Conservation (phyloP, 1,284 basidiomycete genomes). For the Chondrostereum purpureum region DNA sequence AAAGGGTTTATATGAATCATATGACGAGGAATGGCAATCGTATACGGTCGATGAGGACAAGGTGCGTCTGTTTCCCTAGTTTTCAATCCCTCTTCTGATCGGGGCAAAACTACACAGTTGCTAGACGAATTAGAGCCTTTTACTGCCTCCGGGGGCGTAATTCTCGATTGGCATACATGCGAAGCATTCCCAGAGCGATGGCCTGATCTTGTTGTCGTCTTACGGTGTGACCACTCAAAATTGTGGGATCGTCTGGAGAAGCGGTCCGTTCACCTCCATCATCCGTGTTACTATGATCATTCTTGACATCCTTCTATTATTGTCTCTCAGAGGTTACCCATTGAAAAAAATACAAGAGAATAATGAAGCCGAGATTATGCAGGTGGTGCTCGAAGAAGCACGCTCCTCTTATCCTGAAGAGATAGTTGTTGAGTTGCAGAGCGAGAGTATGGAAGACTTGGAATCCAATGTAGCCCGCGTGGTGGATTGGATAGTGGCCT, state of each 20-base stretch:
- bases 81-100: background rate
- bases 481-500: conserved; percentile 78
- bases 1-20: conserved; percentile 76
- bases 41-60: conserved; percentile 96
- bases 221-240: conserved; percentile 82
- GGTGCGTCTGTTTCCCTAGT: conserved; percentile 32
- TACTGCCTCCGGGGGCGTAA: conserved; percentile 65
- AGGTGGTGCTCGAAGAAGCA: conserved; percentile 86
- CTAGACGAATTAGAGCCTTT: conserved; percentile 84
- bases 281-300: conserved; percentile 6
- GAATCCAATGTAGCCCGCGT: conserved; percentile 85
- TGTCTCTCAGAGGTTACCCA: conserved; percentile 67
- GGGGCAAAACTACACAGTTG: conserved; percentile 42
- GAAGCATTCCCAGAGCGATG: conserved; percentile 94
- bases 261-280: no score
- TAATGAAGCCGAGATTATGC: conserved; percentile 98
- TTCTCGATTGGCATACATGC: conserved; percentile 98
- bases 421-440: conserved; percentile 83
- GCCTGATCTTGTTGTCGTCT: conserved; percentile 94
- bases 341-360: conserved; percentile 97
- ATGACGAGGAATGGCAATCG: conserved; percentile 91
- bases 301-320: background rate
- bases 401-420: conserved; percentile 77
- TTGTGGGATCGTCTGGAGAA: conserved; percentile 95
- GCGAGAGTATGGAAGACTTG: conserved; percentile 76